A percentile compares a stretch with the other conserved stretches of the same genome.
phyloP scores from a whole-genome alignment of 2,329 filamentous ascomycete species.

The Biscogniauxia marginata region DNA sequence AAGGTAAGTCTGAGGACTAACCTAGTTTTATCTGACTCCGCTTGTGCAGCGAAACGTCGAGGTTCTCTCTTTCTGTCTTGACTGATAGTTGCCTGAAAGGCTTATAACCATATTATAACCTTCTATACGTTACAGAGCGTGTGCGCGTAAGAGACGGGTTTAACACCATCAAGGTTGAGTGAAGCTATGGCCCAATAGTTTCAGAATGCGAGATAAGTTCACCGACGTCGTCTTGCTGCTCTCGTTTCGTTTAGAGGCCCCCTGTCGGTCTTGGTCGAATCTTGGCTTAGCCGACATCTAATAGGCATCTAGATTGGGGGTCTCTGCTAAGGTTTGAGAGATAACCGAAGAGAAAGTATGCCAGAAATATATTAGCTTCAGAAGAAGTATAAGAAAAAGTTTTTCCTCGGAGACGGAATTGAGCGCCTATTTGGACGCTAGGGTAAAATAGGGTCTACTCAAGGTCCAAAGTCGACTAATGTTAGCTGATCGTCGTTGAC shows the following conservation, averaged over 20 bases:
- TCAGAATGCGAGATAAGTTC: neutral
- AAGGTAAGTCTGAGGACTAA: neutral
- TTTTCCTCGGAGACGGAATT: neutral
- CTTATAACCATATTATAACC: neutral
- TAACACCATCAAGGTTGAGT: neutral
- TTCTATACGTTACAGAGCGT: neutral
- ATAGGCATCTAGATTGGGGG: too few relatives aligned
- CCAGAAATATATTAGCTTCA: too few relatives aligned
- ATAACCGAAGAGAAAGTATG: too few relatives aligned
- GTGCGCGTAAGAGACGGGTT: neutral
- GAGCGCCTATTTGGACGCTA: neutral
- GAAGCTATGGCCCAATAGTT: neutral
- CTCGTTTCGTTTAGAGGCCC: too few relatives aligned
- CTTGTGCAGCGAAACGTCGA: neutral
- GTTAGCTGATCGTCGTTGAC: neutral
- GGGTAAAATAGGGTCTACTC: neutral
- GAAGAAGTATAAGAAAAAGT: neutral
- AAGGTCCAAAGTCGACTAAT: neutral
- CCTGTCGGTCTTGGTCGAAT: neutral
- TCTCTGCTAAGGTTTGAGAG: too few relatives aligned
- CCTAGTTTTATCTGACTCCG: neutral
- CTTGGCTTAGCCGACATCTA: too few relatives aligned
- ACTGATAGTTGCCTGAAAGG: neutral
- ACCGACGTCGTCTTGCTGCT: neutral
- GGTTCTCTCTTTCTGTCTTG: too few relatives aligned